Evolutionary conservation across 495 filamentous ascomycete genomes (phyloP).

Genomic region (Aspergillus affinis): DNA sequence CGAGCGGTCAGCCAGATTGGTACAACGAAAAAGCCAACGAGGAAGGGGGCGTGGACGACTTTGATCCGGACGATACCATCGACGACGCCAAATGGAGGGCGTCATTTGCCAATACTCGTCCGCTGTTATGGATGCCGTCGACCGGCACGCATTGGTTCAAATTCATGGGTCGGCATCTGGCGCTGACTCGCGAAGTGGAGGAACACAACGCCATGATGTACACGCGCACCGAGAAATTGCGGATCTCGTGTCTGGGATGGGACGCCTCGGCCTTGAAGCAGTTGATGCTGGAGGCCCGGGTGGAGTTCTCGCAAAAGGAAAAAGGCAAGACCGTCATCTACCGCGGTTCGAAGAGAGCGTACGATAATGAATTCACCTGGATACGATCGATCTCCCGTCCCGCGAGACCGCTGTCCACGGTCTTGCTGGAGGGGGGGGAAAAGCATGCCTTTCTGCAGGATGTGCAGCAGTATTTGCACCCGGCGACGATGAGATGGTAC

Average conservation of each 20-base stretch:
- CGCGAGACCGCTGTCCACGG: slow-evolving; percentile 69
- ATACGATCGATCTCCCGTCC: slow-evolving; percentile 38
- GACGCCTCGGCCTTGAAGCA: slow-evolving; percentile 7
- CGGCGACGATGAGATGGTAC: slow-evolving; percentile 67
- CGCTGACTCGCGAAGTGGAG: slow-evolving; percentile 3
- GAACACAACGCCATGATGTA: slow-evolving; percentile 1
- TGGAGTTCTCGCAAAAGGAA: slow-evolving; percentile 12
- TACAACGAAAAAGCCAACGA: not conserved
- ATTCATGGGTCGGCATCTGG: slow-evolving; percentile 7
- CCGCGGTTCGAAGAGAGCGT: slow-evolving; percentile 6
- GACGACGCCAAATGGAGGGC: slow-evolving; percentile 4
- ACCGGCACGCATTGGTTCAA: slow-evolving; percentile 9
- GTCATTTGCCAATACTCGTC: slow-evolving; percentile 3
- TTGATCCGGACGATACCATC: not conserved
- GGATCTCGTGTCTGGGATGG: slow-evolving; percentile 6
- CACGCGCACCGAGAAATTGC: slow-evolving; percentile 7
- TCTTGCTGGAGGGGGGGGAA: slow-evolving; percentile 67
- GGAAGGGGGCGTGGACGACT: not conserved
- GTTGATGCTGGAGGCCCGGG: slow-evolving; percentile 10
- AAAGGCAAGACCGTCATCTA: slow-evolving; percentile 14
- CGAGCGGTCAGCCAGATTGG: not conserved
- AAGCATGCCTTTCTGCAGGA: slow-evolving; percentile 67
- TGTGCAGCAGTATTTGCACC: slow-evolving; percentile 77
- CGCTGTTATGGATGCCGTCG: slow-evolving; percentile 5
- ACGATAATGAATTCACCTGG: slow-evolving; percentile 10